Base-by-base conservation (phyloP, 495 filamentous ascomycete species). In the Podospora conica region DNA sequence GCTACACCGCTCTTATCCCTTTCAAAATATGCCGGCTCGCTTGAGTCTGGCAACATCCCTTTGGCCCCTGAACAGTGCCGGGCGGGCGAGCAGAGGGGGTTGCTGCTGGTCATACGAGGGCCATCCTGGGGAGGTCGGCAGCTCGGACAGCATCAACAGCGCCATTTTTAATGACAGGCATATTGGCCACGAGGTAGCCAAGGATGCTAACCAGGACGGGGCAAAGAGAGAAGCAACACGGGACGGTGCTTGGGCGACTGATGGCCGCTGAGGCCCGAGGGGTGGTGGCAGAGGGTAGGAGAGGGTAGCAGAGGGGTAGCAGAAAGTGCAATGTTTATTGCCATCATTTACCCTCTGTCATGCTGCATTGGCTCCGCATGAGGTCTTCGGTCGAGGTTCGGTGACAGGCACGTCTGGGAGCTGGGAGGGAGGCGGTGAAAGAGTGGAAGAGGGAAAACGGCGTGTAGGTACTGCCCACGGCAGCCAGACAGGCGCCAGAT, bases 261-360 rank as follows among this genome's bases (percentile, higher is more conserved):
- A 57, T 15, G 22, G 7, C 55, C 15, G 25, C 55, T 57, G 55
- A 12, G 55, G 25, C 40, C 40, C 40, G 15, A 48, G 15, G 1
- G 18, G 40, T 48, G 40, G 55, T 57, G 55, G 11, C 11, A 57
- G 22, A 23, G 55, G 22, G 55, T 21, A 23, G 11, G 2, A 48
- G 55, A 23, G 55, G 55, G 23, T 27, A 27, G 55, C 48, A 48
- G 63, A 58, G 63, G 63, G 55, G 63, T 64, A 33, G 4, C 12
- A 31, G 57, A 55, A 53, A 53, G 63, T 58, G 63, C 63, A 40
- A 22, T 33, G 54, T 58, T 64, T 55, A 63, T 67, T 67, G 55
- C 53, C 54, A 53, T 40, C 65, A 67, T 67, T 63, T 67, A 63
- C 20, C 65, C 60, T 59, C 65, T 67, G 4, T 29, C 61, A 31